A percentile compares a stretch with the other conserved stretches of the same genome.
phyloP scores from a whole-genome alignment of 257 asterid genomes.

The Solanum piurae region DNA sequence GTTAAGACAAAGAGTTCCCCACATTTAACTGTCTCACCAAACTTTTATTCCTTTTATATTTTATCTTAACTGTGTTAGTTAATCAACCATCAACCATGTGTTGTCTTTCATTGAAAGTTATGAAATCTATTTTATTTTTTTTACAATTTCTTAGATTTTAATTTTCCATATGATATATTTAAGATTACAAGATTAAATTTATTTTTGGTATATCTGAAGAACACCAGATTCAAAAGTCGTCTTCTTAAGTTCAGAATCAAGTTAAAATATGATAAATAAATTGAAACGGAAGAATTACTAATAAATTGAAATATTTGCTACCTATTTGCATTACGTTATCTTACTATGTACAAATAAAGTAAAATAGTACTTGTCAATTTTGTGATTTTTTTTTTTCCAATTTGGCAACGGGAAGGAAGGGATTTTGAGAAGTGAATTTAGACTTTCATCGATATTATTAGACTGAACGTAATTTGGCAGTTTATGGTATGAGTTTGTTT shows the following conservation, averaged over 20 bases:
- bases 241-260: background rate
- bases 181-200: fast-evolving
- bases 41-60: background rate
- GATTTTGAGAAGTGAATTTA: background rate
- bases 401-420: too few species aligned
- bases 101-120: background rate
- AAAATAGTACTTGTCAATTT: too few species aligned
- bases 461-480: too few species aligned
- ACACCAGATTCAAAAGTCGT: too few species aligned
- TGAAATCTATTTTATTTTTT: too few species aligned
- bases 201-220: too few species aligned
- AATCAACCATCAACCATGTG: background rate
- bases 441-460: background rate
- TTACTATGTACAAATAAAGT: too few species aligned
- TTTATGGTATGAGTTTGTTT: too few species aligned
- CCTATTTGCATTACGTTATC: too few species aligned
- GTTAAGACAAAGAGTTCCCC: background rate
- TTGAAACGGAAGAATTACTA: too few species aligned
- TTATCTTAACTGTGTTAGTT: background rate
- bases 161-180: fast-evolving
- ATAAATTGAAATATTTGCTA: too few species aligned
- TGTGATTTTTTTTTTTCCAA: too few species aligned
- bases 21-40: background rate
- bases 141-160: background rate
- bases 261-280: background rate